Evolutionary conservation across 768 basidiomycete genomes (phyloP), one percentile per base, ranked within the genome.

Genomic region (Lactifluus piperatus): DNA sequence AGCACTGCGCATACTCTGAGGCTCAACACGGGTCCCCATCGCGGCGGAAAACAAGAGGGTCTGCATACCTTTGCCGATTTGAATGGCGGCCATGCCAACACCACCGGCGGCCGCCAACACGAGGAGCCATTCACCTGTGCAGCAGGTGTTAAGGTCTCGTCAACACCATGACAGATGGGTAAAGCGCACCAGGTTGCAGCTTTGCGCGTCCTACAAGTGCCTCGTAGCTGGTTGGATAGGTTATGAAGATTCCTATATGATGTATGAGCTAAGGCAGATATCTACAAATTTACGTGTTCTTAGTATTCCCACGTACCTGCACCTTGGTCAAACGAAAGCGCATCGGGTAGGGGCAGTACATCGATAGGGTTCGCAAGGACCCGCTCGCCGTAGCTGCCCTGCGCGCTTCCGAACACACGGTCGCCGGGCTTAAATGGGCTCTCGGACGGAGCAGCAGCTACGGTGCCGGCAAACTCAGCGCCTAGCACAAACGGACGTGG

Each of bases 51-150:
- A 11, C 46, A 22, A 62, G 54, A n/a, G 26, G 22, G n/a, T n/a
- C 49, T 22, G 62, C 69, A 37, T 34, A 90, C 91, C 85, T 80
- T 97, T 97, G 22, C 92, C 94, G 54, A 97, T 79, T 69, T 97
- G 95, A 18, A 94, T 84, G 7, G 95, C 94, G 6, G 86, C 84
- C 51, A 95, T 84, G 0, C 94, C 94, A 5, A 98, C 94, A 13
- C 94, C 95, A 3, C 95, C 95, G 1, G 94, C 95, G n/a, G 91
- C 90, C 7, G 94, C 95, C 51, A 92, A 91, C 4, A 98, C 85
- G 3, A 99, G 82, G 3, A 97, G 82, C 82, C 87, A 93, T 73
- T 97, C 95, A 22, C 88, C 89, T 88, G 50, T 8, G 34, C n/a
- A 13, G 44, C 18, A 55, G 29, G 8, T 16, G 14, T 27, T 8